These are phyloP conservation scores for Globisporangium recalcitrans DNA, from an alignment of 352 stramenopile genomes.

Conservation along the genomic window DNA sequence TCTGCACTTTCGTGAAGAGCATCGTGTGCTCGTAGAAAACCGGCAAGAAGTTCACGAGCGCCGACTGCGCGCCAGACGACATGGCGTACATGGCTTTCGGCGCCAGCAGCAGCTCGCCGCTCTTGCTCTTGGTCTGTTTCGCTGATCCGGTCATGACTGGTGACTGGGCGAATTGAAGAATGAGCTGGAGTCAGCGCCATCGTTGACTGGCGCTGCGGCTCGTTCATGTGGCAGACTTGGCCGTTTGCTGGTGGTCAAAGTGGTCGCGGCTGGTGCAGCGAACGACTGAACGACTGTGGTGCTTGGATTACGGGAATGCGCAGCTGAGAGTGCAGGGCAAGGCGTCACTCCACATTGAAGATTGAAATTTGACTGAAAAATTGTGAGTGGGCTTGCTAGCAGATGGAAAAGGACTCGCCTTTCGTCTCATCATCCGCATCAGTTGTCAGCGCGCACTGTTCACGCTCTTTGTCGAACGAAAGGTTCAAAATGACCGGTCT, in stretches of 20 bases:
- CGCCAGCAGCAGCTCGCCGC: constrained; percentile 37
- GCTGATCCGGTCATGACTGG: constrained; percentile 23
- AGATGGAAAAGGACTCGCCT: background rate
- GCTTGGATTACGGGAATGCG: constrained; percentile 8
- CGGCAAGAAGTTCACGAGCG: constrained; percentile 70
- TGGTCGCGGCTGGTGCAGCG: background rate
- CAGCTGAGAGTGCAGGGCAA: constrained; percentile 1
- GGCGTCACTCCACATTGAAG: constrained; percentile 8
- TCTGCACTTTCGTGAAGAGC: constrained; percentile 69
- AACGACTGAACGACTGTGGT: constrained; percentile 1
- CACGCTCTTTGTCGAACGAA: background rate
- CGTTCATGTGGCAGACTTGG: background rate
- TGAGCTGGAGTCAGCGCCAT: background rate
- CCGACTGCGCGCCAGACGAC: constrained; percentile 55
- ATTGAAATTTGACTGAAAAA: constrained; percentile 14
- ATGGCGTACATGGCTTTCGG: constrained; percentile 80
- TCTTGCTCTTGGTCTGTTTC: constrained; percentile 1
- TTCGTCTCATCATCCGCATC: background rate
- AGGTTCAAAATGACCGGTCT: too few relatives aligned
- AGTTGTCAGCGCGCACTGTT: background rate
- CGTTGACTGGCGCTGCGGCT: background rate
- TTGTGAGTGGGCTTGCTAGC: constrained; percentile 1
- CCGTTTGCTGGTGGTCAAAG: background rate
- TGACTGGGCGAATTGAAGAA: constrained; percentile 5
- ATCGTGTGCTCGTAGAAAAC: constrained; percentile 68